phyloP scores from a whole-genome alignment of 1,139 yeast genomes.

The Magnusiomyces suaveolens region DNA sequence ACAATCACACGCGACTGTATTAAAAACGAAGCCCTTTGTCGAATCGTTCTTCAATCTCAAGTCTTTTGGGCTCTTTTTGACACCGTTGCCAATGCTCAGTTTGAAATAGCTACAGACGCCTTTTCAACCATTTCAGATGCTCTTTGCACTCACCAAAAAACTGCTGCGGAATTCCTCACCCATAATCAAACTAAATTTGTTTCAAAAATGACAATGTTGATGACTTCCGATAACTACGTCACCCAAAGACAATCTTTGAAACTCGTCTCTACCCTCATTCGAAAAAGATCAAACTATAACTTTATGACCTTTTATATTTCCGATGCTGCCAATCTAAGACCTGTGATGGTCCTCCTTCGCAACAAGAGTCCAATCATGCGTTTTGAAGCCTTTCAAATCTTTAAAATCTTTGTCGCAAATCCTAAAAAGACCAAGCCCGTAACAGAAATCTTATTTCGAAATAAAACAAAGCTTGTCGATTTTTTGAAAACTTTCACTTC shows the following conservation, averaged over 20 bases:
- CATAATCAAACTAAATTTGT: conserved; percentile 43
- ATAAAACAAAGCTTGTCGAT: conserved; percentile 62
- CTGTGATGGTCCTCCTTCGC: conserved; percentile 75
- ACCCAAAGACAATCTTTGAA: conserved; percentile 86
- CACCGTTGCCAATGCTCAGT: conserved; percentile 38
- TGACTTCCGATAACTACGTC: conserved; percentile 74
- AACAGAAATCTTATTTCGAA: conserved; percentile 70
- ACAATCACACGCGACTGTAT: conserved; percentile 77
- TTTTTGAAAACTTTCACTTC: conserved; percentile 57
- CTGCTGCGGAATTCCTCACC: conserved; percentile 59
- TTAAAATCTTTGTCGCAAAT: conserved; percentile 86
- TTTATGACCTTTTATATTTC: conserved; percentile 72
- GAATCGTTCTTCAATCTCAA: conserved; percentile 46
- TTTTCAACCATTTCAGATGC: conserved; percentile 60
- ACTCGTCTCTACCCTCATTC: conserved; percentile 63
- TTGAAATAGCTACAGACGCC: conserved; percentile 28
- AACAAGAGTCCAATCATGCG: conserved; percentile 86
- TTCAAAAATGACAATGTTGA: conserved; percentile 51
- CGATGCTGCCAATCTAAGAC: conserved; percentile 70
- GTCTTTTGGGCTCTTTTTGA: conserved; percentile 75
- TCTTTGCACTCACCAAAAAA: conserved; percentile 47
- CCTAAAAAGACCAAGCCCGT: conserved; percentile 80
- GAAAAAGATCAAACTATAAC: conserved; percentile 59
- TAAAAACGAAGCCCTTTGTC: conserved; percentile 63
- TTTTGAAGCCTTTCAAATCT: conserved; percentile 83